phyloP scores from a whole-genome alignment of 768 basidiomycete species.

The Hericium erinaceus region DNA sequence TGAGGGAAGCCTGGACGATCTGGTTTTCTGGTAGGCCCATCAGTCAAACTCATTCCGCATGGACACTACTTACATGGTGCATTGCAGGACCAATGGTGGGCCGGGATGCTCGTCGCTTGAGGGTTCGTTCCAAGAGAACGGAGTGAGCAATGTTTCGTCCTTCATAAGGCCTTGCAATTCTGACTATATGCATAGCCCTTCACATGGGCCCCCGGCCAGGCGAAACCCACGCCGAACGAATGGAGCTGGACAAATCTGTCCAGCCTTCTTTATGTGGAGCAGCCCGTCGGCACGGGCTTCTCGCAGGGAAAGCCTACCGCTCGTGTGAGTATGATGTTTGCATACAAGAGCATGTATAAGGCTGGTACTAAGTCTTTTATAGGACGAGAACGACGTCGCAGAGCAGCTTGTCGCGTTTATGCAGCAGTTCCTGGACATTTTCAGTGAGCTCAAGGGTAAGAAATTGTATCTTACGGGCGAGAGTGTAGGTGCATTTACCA shows the following conservation, averaged over 20 bases:
- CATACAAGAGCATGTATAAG: no score
- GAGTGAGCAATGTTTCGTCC: conserved; percentile 32
- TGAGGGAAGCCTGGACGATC: conserved; percentile 57
- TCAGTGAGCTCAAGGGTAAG: conserved; percentile 63
- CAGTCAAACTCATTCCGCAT: conserved; percentile 3
- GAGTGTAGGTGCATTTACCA: conserved; percentile 41
- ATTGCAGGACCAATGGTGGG: conserved; percentile 65
- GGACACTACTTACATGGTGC: neutral
- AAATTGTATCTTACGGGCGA: conserved; percentile 65
- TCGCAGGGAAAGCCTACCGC: conserved; percentile 62
- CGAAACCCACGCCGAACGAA: conserved; percentile 52
- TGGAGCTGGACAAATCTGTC: conserved; percentile 77
- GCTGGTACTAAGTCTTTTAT: neutral
- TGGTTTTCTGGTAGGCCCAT: conserved; percentile 58
- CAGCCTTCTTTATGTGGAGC: conserved; percentile 67
- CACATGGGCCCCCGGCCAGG: conserved; percentile 55
- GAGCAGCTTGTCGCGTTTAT: conserved; percentile 51
- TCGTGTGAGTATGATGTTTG: conserved; percentile 11
- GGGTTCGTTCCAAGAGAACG: conserved; percentile 67
- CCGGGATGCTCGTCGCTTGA: conserved; percentile 71
- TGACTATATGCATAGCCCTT: conserved; percentile 39
- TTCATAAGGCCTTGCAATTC: conserved; percentile 6
- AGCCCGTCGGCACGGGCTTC: conserved; percentile 74
- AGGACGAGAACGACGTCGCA: conserved; percentile 49
- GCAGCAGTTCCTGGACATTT: conserved; percentile 68